Evolutionary conservation across 352 stramenopile species (phyloP).

Genomic region (Pythium monospermum): DNA sequence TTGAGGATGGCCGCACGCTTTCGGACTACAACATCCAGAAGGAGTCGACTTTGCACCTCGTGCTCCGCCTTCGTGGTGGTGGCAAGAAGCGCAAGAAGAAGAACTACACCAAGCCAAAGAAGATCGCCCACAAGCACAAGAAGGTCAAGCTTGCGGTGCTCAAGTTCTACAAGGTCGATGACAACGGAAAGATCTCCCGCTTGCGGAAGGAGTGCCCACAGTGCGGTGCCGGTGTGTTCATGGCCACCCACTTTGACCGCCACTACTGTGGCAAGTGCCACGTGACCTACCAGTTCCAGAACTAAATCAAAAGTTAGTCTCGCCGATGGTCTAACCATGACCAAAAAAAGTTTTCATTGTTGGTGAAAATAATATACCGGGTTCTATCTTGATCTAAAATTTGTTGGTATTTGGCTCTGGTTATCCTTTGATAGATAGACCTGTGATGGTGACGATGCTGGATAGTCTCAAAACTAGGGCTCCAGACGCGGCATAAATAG

Average conservation of each 20-base stretch:
- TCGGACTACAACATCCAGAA: conserved; percentile 96
- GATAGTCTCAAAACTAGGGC: no score
- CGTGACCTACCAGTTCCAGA: conserved; percentile 94
- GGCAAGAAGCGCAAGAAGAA: conserved; percentile 99
- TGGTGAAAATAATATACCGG: no score
- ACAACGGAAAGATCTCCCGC: conserved; percentile 96
- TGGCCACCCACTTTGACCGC: conserved; percentile 98
- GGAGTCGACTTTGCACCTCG: conserved; percentile 97
- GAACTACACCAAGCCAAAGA: conserved; percentile 99
- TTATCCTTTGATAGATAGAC: no score
- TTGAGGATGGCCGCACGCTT: conserved; percentile 94
- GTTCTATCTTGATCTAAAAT: no score
- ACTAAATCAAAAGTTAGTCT: no score
- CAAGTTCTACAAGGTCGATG: conserved; percentile 97
- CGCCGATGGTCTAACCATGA: no score
- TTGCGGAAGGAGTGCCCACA: conserved; percentile 97
- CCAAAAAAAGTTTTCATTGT: no score
- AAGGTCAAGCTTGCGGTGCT: conserved; percentile 97
- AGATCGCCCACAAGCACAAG: conserved; percentile 96
- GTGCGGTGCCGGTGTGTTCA: conserved; percentile 98
- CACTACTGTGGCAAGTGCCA: conserved; percentile 99
- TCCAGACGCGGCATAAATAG: no score
- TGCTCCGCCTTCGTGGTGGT: conserved; percentile 94
- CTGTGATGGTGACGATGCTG: no score
- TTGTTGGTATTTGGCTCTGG: no score